These are phyloP conservation scores for Pichia insulana DNA, from an alignment of 805 yeast species.

Conservation along the genomic window DNA sequence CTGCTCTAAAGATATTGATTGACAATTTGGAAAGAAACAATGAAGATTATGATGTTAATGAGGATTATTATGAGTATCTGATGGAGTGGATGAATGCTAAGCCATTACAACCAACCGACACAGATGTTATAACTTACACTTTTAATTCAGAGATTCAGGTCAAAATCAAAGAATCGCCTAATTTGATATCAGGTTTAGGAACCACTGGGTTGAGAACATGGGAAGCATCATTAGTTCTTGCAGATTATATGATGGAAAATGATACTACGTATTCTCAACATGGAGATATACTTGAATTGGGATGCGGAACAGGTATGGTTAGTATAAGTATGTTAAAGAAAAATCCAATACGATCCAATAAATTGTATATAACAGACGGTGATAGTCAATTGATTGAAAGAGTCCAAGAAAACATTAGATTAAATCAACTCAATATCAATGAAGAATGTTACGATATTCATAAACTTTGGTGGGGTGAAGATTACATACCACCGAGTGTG, in stretches of 20 bases:
- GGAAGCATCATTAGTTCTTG: constrained; percentile 78
- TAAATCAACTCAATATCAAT: constrained; percentile 30
- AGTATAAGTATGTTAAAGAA: constrained; percentile 37
- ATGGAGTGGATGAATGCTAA: constrained; percentile 29
- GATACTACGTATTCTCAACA: not conserved
- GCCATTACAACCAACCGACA: constrained; percentile 30
- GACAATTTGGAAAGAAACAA: constrained; percentile 22
- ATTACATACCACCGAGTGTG: constrained; percentile 30
- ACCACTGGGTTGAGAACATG: constrained; percentile 88
- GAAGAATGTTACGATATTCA: constrained; percentile 24
- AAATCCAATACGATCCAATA: constrained; percentile 2
- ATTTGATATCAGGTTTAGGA: constrained; percentile 60
- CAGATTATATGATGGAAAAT: constrained; percentile 36
- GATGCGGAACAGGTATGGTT: constrained; percentile 85
- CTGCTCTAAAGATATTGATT: constrained; percentile 36
- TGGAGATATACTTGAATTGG: constrained; percentile 52
- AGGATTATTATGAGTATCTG: constrained; percentile 36
- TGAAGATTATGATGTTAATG: constrained; percentile 22
- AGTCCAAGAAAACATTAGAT: constrained; percentile 33
- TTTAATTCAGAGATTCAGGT: constrained; percentile 15
- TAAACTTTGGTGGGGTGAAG: constrained; percentile 54
- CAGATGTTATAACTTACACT: constrained; percentile 31
- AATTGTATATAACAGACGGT: constrained; percentile 57
- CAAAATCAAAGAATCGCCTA: constrained; percentile 50
- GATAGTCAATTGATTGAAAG: constrained; percentile 46